phyloP scores from a whole-genome alignment of 495 filamentous ascomycete species.

The Aspergillus sclerotioniger region DNA sequence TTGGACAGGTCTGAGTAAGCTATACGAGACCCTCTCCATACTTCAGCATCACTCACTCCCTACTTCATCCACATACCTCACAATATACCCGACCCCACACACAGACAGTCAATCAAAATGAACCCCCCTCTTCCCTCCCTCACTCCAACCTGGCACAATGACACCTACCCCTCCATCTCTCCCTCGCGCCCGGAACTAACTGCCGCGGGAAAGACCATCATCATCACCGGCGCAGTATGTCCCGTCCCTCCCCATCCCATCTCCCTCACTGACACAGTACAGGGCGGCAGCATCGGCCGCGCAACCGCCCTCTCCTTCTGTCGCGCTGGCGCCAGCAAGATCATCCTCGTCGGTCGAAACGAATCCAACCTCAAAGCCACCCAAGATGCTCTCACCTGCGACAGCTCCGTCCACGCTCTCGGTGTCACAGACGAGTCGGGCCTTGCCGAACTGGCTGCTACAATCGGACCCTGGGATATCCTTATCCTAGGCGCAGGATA shows the following conservation, averaged over 20 bases:
- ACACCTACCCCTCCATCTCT: slow-evolving; percentile 42
- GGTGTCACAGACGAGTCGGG: slow-evolving; percentile 26
- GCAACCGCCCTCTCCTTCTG: slow-evolving; percentile 40
- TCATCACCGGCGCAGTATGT: slow-evolving; percentile 46
- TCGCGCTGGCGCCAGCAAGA: slow-evolving; percentile 30
- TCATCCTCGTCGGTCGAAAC: slow-evolving; percentile 37
- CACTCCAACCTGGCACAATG: slow-evolving; percentile 32
- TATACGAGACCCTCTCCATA: too few species aligned
- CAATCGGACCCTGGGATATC: slow-evolving; percentile 34
- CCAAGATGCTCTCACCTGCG: slow-evolving; percentile 6
- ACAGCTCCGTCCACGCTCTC: slow-evolving; percentile 8
- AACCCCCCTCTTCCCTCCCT: slow-evolving; percentile 28
- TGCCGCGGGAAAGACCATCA: slow-evolving; percentile 39
- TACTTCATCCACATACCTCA: too few species aligned
- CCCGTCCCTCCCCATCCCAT: not conserved
- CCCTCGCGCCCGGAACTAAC: slow-evolving; percentile 40
- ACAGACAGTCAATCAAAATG: slow-evolving; percentile 12
- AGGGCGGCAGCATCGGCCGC: slow-evolving; percentile 37
- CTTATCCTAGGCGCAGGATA: slow-evolving; percentile 34
- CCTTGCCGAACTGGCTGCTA: slow-evolving; percentile 16
- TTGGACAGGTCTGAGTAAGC: too few species aligned
- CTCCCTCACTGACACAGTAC: not conserved
- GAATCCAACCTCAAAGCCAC: slow-evolving; percentile 23
- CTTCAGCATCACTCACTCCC: not conserved
- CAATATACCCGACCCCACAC: too few species aligned